Evolutionary conservation across 805 yeast genomes (phyloP), one percentile per base, ranked within the genome.

Genomic region (Tetrapisispora namnaoensis): DNA sequence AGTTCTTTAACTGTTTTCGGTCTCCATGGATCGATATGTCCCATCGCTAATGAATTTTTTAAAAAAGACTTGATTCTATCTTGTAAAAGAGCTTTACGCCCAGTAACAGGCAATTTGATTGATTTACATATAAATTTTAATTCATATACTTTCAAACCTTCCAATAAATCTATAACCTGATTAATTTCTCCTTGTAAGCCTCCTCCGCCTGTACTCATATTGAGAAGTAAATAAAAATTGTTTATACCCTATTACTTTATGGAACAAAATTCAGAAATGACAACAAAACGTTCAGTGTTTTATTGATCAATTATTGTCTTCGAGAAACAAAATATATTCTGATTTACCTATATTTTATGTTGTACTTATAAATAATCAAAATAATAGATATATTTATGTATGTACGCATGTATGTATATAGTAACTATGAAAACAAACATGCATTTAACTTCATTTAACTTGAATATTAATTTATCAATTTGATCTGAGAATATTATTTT

Each of bases 61-160:
- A 80, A 54, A 54, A 69, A 75, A n/a, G 65, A 67, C 45, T 67
- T 60, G 7, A 86, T 63, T 34, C 88, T 70, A 35, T 77, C 79
- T 47, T 74, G 74, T 14, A 86, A 63, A 34, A 77, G 83, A 20
- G 74, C 73, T 63, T 86, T 87, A 37, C 79, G 68, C 1, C 93
- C 95, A 6, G 73, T 58, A 10, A 69, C 56, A 2, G 78, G 64
- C 18, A 82, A 62, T 2, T 75, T 74, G 17, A 80, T 57, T 1
- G 79, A 57, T 41, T 77, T 69, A 35, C 82, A 75, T 1, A 82
- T 57, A 18, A 67, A 72, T 61, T 80, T 81, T 48, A 82, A 68
- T 48, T 76, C 77, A 0, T 73, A 64, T 1, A 80, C 78, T 54
- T 74, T 76, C 53, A 78, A 59, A n/a, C 53, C 55, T 36, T 55